phyloP scores from a whole-genome alignment of 2,329 filamentous ascomycete genomes.

The Tolypocladium album region DNA sequence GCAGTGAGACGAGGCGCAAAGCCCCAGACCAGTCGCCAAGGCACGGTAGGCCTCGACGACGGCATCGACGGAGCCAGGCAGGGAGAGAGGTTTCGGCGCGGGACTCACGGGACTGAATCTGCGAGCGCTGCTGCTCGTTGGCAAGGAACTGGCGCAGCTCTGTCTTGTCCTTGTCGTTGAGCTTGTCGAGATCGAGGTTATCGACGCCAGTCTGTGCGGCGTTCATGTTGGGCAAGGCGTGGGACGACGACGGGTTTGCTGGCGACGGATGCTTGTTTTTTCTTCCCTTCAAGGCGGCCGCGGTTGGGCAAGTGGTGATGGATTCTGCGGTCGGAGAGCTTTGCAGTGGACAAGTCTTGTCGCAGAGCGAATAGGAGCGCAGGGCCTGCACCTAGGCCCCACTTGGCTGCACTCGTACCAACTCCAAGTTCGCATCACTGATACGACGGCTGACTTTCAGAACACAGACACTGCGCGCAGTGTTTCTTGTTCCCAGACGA shows the following conservation, averaged over 20 bases:
- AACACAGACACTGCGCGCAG: too few species aligned
- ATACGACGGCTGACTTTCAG: background rate
- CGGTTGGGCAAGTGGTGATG: background rate
- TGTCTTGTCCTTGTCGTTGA: constrained; percentile 72
- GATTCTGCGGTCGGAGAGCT: background rate
- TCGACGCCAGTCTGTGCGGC: constrained; percentile 27
- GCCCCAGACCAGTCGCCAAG: background rate
- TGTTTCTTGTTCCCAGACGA: background rate
- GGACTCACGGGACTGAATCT: constrained; percentile 47
- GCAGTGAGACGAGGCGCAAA: background rate
- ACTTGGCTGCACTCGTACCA: background rate
- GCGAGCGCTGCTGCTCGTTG: constrained; percentile 78
- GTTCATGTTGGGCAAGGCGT: constrained; percentile 19
- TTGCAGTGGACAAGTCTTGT: background rate
- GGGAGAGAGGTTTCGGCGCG: background rate
- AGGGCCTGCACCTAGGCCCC: background rate
- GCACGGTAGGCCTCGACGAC: background rate
- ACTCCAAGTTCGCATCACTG: background rate
- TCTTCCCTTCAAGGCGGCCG: background rate
- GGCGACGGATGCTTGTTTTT: background rate
- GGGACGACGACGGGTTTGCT: background rate
- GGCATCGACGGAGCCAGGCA: background rate
- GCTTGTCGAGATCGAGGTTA: constrained; percentile 57
- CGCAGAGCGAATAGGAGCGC: background rate
- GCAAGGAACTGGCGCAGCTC: constrained; percentile 80